A percentile compares a stretch with the other conserved stretches of the same genome.
Evolutionary conservation across 1,284 basidiomycete genomes (phyloP).

Genomic region (Pisolithus thermaeus): DNA sequence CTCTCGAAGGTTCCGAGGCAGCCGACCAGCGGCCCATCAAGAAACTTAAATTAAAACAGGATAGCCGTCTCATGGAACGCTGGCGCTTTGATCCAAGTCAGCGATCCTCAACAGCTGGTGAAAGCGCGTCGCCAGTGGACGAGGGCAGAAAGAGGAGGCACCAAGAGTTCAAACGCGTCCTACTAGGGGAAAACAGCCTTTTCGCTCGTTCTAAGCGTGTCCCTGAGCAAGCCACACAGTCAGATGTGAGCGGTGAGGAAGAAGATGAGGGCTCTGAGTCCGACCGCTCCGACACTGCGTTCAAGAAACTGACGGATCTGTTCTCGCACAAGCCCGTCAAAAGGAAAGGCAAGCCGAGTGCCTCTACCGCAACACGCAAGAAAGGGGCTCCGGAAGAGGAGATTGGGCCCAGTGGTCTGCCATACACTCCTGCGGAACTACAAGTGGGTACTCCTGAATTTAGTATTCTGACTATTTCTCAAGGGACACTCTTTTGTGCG

Average conservation of each 20-base stretch:
- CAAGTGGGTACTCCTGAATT: slow-evolving; percentile 45
- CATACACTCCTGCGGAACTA: slow-evolving; percentile 80
- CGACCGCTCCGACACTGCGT: slow-evolving; percentile 42
- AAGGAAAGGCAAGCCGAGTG: slow-evolving; percentile 25
- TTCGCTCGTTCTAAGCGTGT: slow-evolving; percentile 15
- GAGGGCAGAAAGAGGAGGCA: slow-evolving; percentile 29
- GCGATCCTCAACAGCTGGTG: slow-evolving; percentile 11
- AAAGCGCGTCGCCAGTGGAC: slow-evolving; percentile 10
- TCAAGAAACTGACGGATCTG: slow-evolving; percentile 42
- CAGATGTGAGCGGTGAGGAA: slow-evolving; percentile 20
- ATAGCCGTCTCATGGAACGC: slow-evolving; percentile 20
- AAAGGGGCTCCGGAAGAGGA: slow-evolving; percentile 44
- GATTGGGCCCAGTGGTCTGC: slow-evolving; percentile 70
- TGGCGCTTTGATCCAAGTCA: slow-evolving; percentile 32
- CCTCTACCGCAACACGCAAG: slow-evolving; percentile 23
- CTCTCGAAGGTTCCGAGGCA: slow-evolving; percentile 36
- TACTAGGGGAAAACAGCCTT: slow-evolving; percentile 43
- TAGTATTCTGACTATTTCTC: not conserved
- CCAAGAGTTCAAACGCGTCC: slow-evolving; percentile 50
- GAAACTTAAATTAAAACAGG: slow-evolving; percentile 24
- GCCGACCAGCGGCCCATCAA: slow-evolving; percentile 34
- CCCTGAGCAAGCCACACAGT: slow-evolving; percentile 4
- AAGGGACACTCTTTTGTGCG: not conserved
- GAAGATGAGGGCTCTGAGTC: slow-evolving; percentile 25
- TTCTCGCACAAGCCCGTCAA: slow-evolving; percentile 39